These are phyloP conservation scores for Hydnomerulius pinastri DNA, from an alignment of 768 basidiomycete genomes.

Conservation along the genomic window DNA sequence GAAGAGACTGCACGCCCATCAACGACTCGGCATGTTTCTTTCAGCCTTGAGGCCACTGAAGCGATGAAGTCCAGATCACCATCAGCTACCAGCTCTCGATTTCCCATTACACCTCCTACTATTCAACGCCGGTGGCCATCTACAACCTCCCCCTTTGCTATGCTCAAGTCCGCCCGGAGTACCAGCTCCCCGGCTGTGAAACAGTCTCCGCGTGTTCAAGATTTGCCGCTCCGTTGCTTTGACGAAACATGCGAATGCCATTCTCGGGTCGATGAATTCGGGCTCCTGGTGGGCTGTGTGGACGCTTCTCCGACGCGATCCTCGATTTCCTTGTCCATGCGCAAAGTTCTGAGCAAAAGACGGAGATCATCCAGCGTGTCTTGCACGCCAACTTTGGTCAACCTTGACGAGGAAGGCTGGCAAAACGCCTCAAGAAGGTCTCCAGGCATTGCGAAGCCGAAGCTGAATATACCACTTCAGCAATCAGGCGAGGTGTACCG, in stretches of 20 bases:
- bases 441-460: background rate
- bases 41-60: constrained; percentile 9
- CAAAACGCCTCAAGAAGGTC: background rate
- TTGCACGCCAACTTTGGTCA: background rate
- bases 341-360: constrained; percentile 6
- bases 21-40: constrained; percentile 22
- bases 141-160: constrained; percentile 1
- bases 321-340: constrained; percentile 4
- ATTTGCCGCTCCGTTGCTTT: background rate
- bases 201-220: constrained; percentile 3
- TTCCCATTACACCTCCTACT: background rate
- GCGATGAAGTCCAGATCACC: background rate
- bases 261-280: constrained; percentile 9
- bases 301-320: background rate
- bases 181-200: background rate
- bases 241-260: constrained; percentile 4
- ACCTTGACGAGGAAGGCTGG: background rate
- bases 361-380: constrained; percentile 8
- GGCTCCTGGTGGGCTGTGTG: background rate
- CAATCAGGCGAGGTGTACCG: constrained; percentile 10
- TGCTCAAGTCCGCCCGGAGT: background rate
- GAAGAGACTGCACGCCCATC: background rate
- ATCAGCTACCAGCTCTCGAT: background rate
- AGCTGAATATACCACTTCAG: background rate
- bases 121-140: constrained; percentile 13